Percentiles rank a stretch among this genome's conserved stretches.
phyloP scores from a whole-genome alignment of 306 rosid genomes.

The Carpinus viminea region DNA sequence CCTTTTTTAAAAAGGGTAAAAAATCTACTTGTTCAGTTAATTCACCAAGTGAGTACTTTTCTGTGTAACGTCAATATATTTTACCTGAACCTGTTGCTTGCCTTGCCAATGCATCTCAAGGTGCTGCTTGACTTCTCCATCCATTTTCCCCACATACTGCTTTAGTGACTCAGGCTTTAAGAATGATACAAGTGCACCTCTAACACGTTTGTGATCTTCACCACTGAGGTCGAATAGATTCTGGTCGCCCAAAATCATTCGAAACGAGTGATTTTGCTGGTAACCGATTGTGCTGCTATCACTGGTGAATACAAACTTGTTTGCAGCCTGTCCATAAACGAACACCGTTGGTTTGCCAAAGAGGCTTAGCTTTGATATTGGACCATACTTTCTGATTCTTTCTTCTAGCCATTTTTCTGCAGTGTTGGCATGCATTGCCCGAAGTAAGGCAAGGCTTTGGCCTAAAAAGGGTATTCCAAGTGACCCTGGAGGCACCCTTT shows the following conservation, averaged over 20 bases:
- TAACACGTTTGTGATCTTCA: constrained; percentile 66
- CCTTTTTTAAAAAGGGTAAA: too few species aligned
- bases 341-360: constrained; percentile 77
- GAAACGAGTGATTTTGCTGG: constrained; percentile 53
- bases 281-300: constrained; percentile 22
- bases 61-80: constrained; percentile 7
- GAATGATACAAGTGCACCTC: constrained; percentile 63
- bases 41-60: background rate
- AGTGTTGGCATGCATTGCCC: constrained; percentile 51
- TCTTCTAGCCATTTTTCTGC: constrained; percentile 50
- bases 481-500: constrained; percentile 51
- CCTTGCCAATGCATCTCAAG: constrained; percentile 73
- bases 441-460: constrained; percentile 45
- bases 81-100: constrained; percentile 49
- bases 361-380: constrained; percentile 68
- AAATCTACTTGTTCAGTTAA: too few species aligned
- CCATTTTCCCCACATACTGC: constrained; percentile 59
- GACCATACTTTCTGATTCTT: constrained; percentile 65
- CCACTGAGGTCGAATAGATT: constrained; percentile 49
- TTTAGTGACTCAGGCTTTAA: constrained; percentile 79
- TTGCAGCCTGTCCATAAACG: constrained; percentile 67
- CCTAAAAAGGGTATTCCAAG: constrained; percentile 54
- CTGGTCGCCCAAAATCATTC: constrained; percentile 53
- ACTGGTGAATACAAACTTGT: constrained; percentile 52
- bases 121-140: constrained; percentile 56